phyloP scores from a whole-genome alignment of 225 moss, liverwort and hornwort species.

The Sphagnum tenellum region DNA sequence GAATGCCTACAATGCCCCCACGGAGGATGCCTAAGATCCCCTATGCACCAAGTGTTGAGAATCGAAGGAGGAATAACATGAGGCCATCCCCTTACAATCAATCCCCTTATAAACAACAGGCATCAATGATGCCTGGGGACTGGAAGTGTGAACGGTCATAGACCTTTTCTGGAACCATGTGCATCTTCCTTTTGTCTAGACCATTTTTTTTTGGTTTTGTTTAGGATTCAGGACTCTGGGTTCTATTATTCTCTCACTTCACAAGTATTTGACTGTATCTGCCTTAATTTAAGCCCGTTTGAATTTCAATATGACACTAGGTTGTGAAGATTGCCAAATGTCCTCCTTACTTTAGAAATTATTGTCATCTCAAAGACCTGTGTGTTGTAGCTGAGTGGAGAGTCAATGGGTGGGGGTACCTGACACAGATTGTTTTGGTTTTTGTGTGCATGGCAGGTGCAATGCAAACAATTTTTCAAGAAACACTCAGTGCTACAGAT shows the following conservation, averaged over 20 bases:
- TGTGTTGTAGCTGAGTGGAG: not conserved
- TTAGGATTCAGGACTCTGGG: not conserved
- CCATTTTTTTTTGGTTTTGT: not conserved
- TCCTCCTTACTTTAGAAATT: not conserved
- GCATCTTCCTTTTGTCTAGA: not conserved
- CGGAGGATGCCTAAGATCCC: not conserved
- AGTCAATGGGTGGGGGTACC: not conserved
- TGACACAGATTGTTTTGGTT: not conserved
- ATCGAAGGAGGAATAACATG: constrained; percentile 4
- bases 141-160: constrained; percentile 39
- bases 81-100: too few species aligned
- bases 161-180: constrained; percentile 6
- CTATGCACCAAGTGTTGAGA: constrained; percentile 8
- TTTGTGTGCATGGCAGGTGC: constrained; percentile 29
- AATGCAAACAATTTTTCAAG: constrained; percentile 23
- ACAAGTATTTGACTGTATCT: too few species aligned
- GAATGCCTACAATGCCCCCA: not conserved
- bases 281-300: too few species aligned
- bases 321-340: too few species aligned
- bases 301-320: too few species aligned
- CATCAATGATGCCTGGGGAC: constrained; percentile 17
- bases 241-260: too few species aligned
- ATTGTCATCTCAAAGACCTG: not conserved
- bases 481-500: constrained; percentile 31
- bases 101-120: too few species aligned